Base-by-base conservation (phyloP, 257 asterid genomes). In the Salvia splendens region DNA sequence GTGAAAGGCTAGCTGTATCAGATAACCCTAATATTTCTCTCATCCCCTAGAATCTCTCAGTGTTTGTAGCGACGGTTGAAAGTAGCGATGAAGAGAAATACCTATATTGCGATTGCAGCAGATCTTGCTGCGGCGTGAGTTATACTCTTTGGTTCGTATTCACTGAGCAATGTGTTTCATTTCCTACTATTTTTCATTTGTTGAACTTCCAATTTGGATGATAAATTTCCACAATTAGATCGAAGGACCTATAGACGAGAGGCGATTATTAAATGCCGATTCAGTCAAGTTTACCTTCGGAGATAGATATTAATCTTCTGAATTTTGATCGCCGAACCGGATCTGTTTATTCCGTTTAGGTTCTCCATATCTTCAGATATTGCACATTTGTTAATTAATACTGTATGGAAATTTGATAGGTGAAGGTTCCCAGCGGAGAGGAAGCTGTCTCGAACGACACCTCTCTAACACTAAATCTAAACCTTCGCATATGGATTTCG, bases 371-470 rank as follows among this genome's bases (percentile, higher is more conserved):
- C 53, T 65, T 79, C 75, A 28, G 67, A 46, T 42, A 61, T 49
- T 52, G 70, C 49, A 2, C 6, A 3, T 8, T 15, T 2, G 10
- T 17, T 51, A 14, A 17, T 64, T n/a, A 28, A 8, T 15, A 0
- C 46, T 35, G 1, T 4, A 3, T 51, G 0, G 8, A 8, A 16
- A 28, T 9, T 20, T 4, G 4, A 20, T 1, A 12, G 14, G 79
- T 91, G 90, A 90, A 86, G 97, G 92, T 56, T 83, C 95, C 95
- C 96, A 83, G 97, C 95, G 87, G 97, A 74, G 96, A 68, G 89
- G 84, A 56, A 24, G 43, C 2, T 60, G 81, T 83, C 91, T 67
- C 0, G 11, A 0, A 57, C 74, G 97, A 86, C 85, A 52, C 81
- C 94, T 82, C 95, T 91, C 95, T 86, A 88, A 88, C 92, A 79